These are phyloP conservation scores for Scopulariopsis brevicaulis DNA, from an alignment of 2,329 filamentous ascomycete species.

Conservation along the genomic window DNA sequence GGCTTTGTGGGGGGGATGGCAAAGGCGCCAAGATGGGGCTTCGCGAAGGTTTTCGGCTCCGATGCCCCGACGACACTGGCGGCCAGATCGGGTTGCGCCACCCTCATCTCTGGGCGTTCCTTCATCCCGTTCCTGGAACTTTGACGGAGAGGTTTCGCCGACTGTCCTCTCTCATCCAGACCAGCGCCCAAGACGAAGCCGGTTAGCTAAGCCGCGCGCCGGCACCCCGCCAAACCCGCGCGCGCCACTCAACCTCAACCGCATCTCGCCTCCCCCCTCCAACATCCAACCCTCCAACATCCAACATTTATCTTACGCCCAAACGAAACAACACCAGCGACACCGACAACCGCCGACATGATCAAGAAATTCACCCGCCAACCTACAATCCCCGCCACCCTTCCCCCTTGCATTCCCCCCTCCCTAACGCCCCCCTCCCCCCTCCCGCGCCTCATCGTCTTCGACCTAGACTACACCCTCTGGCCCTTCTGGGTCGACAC, in stretches of 20 bases:
- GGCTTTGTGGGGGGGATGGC: no score
- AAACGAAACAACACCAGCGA: neutral
- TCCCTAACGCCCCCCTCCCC: slow-evolving; percentile 45
- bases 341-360: neutral
- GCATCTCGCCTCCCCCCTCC: no score
- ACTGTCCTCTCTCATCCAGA: neutral
- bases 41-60: no score
- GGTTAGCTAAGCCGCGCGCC: neutral
- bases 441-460: slow-evolving; percentile 74
- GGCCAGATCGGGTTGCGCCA: no score
- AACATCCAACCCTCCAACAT: neutral
- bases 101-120: no score
- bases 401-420: slow-evolving; percentile 18
- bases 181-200: neutral
- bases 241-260: neutral
- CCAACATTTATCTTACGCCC: neutral
- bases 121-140: no score
- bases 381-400: slow-evolving; percentile 11
- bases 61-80: no score
- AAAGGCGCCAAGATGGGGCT: no score
- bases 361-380: slow-evolving; percentile 4
- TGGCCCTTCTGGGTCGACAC: slow-evolving; percentile 99
- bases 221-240: neutral
- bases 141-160: no score
- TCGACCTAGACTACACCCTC: slow-evolving; percentile 96